phyloP scores from a whole-genome alignment of 805 yeast species.

The Suhomyces faveliae region DNA sequence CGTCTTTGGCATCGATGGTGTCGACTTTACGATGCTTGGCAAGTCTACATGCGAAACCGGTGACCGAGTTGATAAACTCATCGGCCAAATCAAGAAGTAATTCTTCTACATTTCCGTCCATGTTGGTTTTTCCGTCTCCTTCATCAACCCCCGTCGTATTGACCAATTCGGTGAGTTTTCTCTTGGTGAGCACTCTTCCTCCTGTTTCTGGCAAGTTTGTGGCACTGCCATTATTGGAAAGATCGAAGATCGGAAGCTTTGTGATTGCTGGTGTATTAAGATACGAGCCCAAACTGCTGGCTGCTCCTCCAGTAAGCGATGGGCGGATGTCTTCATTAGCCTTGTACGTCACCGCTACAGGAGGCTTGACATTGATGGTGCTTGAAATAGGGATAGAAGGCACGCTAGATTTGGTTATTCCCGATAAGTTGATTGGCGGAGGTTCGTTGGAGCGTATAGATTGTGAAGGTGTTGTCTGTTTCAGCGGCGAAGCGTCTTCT shows the following conservation, averaged over 20 bases:
- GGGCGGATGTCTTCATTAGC: slow-evolving; percentile 63
- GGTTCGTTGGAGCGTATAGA: slow-evolving; percentile 12
- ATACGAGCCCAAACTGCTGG: slow-evolving; percentile 60
- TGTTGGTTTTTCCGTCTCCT: slow-evolving; percentile 85
- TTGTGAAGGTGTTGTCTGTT: slow-evolving; percentile 7
- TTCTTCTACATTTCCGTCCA: slow-evolving; percentile 96
- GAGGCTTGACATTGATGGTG: slow-evolving; percentile 62
- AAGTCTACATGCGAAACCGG: slow-evolving; percentile 88
- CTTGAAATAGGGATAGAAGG: slow-evolving; percentile 74
- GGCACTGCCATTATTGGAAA: slow-evolving; percentile 36
- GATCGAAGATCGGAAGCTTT: slow-evolving; percentile 78
- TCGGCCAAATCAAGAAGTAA: slow-evolving; percentile 88
- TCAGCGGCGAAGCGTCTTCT: slow-evolving; percentile 14
- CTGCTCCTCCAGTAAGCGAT: slow-evolving; percentile 79
- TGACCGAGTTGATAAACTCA: slow-evolving; percentile 88
- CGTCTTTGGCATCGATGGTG: slow-evolving; percentile 80
- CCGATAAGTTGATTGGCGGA: slow-evolving; percentile 33
- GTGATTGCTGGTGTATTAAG: slow-evolving; percentile 73
- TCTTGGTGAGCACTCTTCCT: slow-evolving; percentile 79
- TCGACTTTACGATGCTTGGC: slow-evolving; percentile 94
- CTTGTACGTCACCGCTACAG: slow-evolving; percentile 62
- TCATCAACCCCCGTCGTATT: slow-evolving; percentile 78
- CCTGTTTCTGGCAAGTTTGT: slow-evolving; percentile 51
- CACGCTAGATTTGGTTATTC: slow-evolving; percentile 50
- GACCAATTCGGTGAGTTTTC: slow-evolving; percentile 86